Conservation (phyloP, 2,329 filamentous ascomycete species). For the Juglanconis sp. region DNA sequence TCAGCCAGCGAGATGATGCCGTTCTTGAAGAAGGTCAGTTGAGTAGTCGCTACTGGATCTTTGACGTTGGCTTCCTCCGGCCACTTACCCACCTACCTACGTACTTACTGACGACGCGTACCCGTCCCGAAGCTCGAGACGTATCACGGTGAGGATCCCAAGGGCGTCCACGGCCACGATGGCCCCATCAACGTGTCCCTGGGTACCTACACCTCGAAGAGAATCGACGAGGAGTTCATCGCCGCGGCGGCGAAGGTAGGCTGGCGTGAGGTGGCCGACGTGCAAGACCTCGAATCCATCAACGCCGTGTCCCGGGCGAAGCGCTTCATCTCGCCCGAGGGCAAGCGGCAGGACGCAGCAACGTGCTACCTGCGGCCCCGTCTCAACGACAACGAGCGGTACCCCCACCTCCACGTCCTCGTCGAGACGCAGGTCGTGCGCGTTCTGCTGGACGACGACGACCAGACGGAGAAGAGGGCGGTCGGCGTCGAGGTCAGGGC, state of each 20-base stretch:
- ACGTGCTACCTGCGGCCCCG: slow-evolving; percentile 48
- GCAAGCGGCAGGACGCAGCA: slow-evolving; percentile 50
- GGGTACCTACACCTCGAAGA: slow-evolving; percentile 38
- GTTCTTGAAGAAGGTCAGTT: slow-evolving; percentile 44
- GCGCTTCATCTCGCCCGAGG: slow-evolving; percentile 32
- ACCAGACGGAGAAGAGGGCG: slow-evolving; percentile 39
- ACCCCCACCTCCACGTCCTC: slow-evolving; percentile 31
- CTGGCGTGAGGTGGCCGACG: slow-evolving; percentile 43
- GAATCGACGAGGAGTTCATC: slow-evolving; percentile 43
- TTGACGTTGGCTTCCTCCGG: too few species aligned
- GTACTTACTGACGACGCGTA: neutral
- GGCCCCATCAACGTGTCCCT: slow-evolving; percentile 48
- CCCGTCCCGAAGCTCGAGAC: slow-evolving; percentile 39
- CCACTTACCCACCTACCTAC: too few species aligned
- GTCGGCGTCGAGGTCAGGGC: slow-evolving; percentile 54
- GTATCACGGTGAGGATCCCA: slow-evolving; percentile 40
- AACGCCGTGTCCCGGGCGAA: slow-evolving; percentile 25
- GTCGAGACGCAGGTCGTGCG: slow-evolving; percentile 35
- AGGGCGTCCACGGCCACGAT: slow-evolving; percentile 42
- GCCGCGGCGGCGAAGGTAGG: slow-evolving; percentile 42
- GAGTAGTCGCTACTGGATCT: too few species aligned
- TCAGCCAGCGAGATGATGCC: slow-evolving; percentile 38
- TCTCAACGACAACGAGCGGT: slow-evolving; percentile 34
- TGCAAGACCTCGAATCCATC: slow-evolving; percentile 41
- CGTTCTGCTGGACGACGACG: slow-evolving; percentile 46